Base-by-base conservation (phyloP, 2,329 filamentous ascomycete genomes). In the Botryotinia narcissicola region DNA sequence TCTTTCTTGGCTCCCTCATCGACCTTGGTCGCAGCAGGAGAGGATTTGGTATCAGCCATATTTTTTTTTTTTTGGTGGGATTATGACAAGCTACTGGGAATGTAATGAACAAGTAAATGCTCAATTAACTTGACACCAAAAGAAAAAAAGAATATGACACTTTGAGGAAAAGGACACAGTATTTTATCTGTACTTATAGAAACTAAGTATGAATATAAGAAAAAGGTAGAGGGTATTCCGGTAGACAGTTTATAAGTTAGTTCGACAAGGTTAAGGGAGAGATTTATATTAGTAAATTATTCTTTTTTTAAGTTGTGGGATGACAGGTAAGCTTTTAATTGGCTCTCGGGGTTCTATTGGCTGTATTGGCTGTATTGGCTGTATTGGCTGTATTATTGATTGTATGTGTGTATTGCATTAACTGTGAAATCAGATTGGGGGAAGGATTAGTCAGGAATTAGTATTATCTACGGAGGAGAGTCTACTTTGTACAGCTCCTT, bases 31-130 rank as follows among this genome's bases (percentile, higher is more conserved):
- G 85, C 83, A 75, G 85, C 83, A 80, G 84, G 81, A 77, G 82
- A 78, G 76, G 82, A 81, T 75, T 79, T 81, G 63, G 82, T 75
- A 71, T 87, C 84, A 73, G 86, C 84, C 87, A 89, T 57, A 29
- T 29, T 57, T 89, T 73, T 73, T 29, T 57, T 89, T 73, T 54
- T 66, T 42, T 14, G 32, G 57, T 42, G 57, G 37, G 54, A 67
- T 54, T 68, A 57, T 40, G 32, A 68, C 22, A 54, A 54, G 46
- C 64, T 40, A 54, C 16, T 54, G 20, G 57, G 46, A 67, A 29
- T 60, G 35, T 60, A 57, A n/a, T 61, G 32, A 64, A 73, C 54
- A 40, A 42, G 35, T 35, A 22, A 73, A 59, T 61, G 60, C 37
- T 73, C 35, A 63, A 71, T 62, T 29, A 62, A 70, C 40, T 25